Base-by-base conservation (phyloP, 2,329 filamentous ascomycete genomes). In the Fusarium sublunatum region DNA sequence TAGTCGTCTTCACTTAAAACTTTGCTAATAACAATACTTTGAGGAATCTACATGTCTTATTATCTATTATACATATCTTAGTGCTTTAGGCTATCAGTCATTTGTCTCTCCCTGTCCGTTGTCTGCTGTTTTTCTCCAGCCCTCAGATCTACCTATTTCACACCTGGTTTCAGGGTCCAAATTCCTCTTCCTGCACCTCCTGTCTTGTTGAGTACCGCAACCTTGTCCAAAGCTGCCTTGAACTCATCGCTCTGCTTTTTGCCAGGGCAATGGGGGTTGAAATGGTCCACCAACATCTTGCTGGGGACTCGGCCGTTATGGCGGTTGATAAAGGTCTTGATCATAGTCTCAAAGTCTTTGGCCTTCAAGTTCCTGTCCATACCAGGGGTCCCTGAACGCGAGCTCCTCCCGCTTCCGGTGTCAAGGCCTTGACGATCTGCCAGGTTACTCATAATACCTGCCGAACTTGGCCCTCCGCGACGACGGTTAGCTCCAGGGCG, bases 211-310 rank as follows among this genome's bases (percentile, higher is more conserved):
- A 96, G 76, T 50, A 81, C 85, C 1, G 94, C 94, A 70, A 97
- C 90, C 60, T 82, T 82, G 68, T 91, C 88, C 51, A 98, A 78
- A 68, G 92, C 92, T 69, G 86, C 83, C 77, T 93, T 94, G 74
- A 98, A 98, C 74, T 93, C 90, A 15, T 87, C 85, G 47, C 88
- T 89, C 59, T 91, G 85, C 39, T 87, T 91, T 22, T 84, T 85
- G 3, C 73, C 74, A 1, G 76, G 75, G 72, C 92, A 96, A 70
- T 88, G 91, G 12, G 86, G 86, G 75, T 93, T 92, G 76, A 97
- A 98, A 71, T 97, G 92, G 70, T 96, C 91, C 24, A 97, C 90
- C 40, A 97, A 77, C 82, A 92, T 89, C 78, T 96, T 92, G 38
- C 91, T 93, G 6, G 91, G 88, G 6, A 91, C 91, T 31, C 86